Evolutionary conservation across 495 filamentous ascomycete genomes (phyloP), one percentile per base, ranked within the genome.

Genomic region (Neurospora sp.): DNA sequence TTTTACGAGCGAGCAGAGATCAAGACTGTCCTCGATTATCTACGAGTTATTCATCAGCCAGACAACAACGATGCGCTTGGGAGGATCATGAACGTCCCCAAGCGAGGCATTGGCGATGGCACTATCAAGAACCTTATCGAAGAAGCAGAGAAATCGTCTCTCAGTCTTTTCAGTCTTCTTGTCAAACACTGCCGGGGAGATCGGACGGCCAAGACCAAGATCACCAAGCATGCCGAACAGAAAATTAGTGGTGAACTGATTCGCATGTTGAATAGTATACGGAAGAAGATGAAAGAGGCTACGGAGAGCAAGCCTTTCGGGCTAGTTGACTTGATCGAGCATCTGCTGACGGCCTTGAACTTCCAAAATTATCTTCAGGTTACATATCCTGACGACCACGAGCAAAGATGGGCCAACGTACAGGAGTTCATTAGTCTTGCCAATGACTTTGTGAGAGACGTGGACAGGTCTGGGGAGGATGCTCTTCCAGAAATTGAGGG

Each of bases 1-100:
- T 99, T 99, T 81, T 99, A 95, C 76, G 96, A 99, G 75, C 89
- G 96, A 68, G 85, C 88, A 12, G 96, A 99, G 81, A 90, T 99
- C 77, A 98, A 96, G 79, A 87, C 91, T 4, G 79, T 98, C 2
- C 80, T 99, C 8, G 94, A 98, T 79, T 98, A 99, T 80, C 83
- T 98, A 31, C 87, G 94, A 38, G 90, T 96, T 7, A 87, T 97
- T 42, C 89, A 91, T 78, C 93, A 97, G 77, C 93, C 94, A 3
- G 87, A 90, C 18, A 94, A 97, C 76, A 97, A 93, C 71, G 96
- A 98, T 79, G 93, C 96, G 1, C 76, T 98, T 3, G 87, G 90
- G 42, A 89, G 93, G 39, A 90, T 98, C 70, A 89, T 98, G 76
- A 98, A 98, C 79, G 86, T 92, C 4, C 96, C 96, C 0, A 84